Base-by-base conservation (phyloP, 345 rosid genomes). In the Anacardium occidentale region DNA sequence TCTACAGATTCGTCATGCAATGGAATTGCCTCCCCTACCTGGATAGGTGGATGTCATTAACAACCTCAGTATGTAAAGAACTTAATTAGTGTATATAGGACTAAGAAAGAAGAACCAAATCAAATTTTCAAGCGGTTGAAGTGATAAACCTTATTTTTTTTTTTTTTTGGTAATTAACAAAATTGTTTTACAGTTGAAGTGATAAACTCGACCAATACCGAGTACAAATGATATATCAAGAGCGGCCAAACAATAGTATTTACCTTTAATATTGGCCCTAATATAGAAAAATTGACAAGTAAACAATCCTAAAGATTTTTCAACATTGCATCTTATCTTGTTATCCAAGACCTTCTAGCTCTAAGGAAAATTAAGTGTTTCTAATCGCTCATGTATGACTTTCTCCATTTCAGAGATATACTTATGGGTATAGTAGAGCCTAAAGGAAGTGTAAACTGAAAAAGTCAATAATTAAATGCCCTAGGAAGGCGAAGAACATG, bases 21-120 rank as follows among this genome's bases (percentile, higher is more conserved):
- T 22, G 97, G 98, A 81, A 94, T 76, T 55, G 90, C 83, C 79
- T 94, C 97, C 51, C 88, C 92, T 64, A 91, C 88, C 98, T 91
- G 89, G 11, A 77, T 8, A 52, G 9, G 42, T 37, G n/a, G 15
- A 50, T 13, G 18, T 50, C 20, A 69, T 48, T 64, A 74, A 56
- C 40, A 51, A 18, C 40, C 11, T 53, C 29, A 63, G 47, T 51
- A 44, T 71, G 26, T 17, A 58, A 72, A 44, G 21, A 48, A 69
- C 61, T 7, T 29, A n/a, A 10, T 47, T 57, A 54, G 13, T n/a
- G 34, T 50, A 74, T 18, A 26, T 4, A 18, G 29, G 51, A 21
- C 52, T 55, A 65, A 44, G 9, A 50, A 7, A 15, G 20, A 32
- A 3, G 7, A 5, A 37, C 7, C 42, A 37, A 37, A 37, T 37